A percentile compares a stretch with the other conserved stretches of the same genome.
These are phyloP conservation scores for Microcera coccophila DNA, from an alignment of 2,329 filamentous ascomycete genomes.

Conservation along the genomic window DNA sequence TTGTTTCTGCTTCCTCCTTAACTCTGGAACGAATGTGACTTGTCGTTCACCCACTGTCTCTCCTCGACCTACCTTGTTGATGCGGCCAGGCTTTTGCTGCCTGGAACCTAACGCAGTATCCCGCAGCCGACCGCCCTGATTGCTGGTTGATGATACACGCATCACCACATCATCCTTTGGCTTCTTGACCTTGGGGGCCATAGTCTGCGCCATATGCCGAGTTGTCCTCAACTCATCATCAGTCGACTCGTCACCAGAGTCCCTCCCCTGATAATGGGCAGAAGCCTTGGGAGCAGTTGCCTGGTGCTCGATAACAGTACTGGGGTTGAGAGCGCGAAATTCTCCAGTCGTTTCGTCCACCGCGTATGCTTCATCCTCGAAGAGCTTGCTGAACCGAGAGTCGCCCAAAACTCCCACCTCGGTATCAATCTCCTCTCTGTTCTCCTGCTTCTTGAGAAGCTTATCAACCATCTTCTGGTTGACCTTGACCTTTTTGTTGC, in stretches of 20 bases:
- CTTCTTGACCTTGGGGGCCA: conserved; percentile 8
- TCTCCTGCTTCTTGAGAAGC: conserved; percentile 62
- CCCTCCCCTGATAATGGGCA: conserved; percentile 36
- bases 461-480: conserved; percentile 80
- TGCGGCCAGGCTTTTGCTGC: conserved; percentile 46
- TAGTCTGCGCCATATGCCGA: conserved; percentile 22
- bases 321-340: conserved; percentile 86
- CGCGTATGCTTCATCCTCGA: conserved; percentile 88
- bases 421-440: conserved; percentile 54
- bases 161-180: conserved; percentile 48
- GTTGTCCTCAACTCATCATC: conserved; percentile 39
- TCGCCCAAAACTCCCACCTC: conserved; percentile 71
- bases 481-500: conserved; percentile 96
- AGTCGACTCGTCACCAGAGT: conserved; percentile 44
- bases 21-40: conserved; percentile 68
- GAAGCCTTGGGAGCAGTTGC: conserved; percentile 32
- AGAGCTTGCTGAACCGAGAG: conserved; percentile 80
- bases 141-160: conserved; percentile 67
- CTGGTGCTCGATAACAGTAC: conserved; percentile 53
- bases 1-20: conserved; percentile 47
- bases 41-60: conserved; percentile 61
- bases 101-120: conserved; percentile 57
- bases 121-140: conserved; percentile 51
- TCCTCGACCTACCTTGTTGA: conserved; percentile 41
- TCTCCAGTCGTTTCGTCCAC: conserved; percentile 87